Conservation (phyloP, 1,139 yeast genomes). For the Zygosaccharomyces sapae region DNA sequence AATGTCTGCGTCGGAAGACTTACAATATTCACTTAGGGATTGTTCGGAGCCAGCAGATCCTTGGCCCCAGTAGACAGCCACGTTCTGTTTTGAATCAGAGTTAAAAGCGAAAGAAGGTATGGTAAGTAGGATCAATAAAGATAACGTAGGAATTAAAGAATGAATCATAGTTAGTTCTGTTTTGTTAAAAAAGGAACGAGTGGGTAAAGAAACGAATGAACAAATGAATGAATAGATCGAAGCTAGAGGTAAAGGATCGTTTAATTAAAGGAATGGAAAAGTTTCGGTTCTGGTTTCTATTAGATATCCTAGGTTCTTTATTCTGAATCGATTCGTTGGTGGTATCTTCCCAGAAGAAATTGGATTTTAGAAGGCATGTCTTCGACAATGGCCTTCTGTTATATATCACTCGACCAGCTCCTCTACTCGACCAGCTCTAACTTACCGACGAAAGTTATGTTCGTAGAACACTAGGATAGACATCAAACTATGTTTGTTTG, state of each 20-base stretch:
- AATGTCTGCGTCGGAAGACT: slow-evolving; percentile 63
- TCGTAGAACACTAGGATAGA: background rate
- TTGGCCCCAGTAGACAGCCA: slow-evolving; percentile 92
- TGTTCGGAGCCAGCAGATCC: slow-evolving; percentile 70
- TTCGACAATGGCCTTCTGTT: background rate
- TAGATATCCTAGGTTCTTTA: background rate
- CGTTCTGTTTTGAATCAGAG: slow-evolving; percentile 49
- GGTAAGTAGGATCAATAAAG: slow-evolving; percentile 3
- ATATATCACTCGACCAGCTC: background rate
- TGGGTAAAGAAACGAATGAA: slow-evolving; percentile 7
- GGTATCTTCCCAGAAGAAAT: background rate
- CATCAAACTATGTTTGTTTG: too few species aligned
- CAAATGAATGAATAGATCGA: background rate
- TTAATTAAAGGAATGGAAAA: slow-evolving; percentile 2
- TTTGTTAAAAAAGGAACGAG: slow-evolving; percentile 1
- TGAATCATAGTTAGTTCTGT: slow-evolving; percentile 10
- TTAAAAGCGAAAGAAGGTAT: slow-evolving; percentile 39
- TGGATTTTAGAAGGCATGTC: background rate
- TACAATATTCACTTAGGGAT: slow-evolving; percentile 63
- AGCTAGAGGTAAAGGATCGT: background rate
- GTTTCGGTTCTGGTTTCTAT: background rate
- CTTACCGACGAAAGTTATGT: background rate
- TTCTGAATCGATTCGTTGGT: background rate
- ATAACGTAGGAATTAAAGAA: slow-evolving; percentile 11
- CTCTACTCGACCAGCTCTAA: background rate